Base-by-base conservation (phyloP, 495 filamentous ascomycete species). In the Talaromyces trachyspermus region DNA sequence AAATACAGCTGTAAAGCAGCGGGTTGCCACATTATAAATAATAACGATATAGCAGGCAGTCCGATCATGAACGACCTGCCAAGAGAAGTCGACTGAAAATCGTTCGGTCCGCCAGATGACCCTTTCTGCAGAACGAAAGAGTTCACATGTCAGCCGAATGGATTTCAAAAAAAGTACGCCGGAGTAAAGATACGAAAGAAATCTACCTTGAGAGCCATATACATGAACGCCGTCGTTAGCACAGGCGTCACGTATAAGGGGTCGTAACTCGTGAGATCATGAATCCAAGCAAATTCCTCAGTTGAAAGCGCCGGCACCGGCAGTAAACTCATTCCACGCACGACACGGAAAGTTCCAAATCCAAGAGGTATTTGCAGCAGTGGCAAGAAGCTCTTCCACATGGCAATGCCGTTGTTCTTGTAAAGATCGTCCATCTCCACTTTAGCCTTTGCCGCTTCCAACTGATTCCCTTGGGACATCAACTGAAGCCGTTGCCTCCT, bases 231-330 rank as follows among this genome's bases (percentile, higher is more conserved):
- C 2, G 74, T 69, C 2, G 77, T 69, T 1, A 62, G 17, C 5
- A 78, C 19, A 0, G 92, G 92, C n/a, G 97, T 60, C 27, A 91
- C 64, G 49, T 69, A 86, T 39, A 68, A 78, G 0, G 94, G 90
- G 62, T 99, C 92, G 1, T 76, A 45, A 9, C 85, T 59, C 1
- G 90, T 85, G 46, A 99, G 65, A 56, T 99, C 84, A 4, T 64
- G 64, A 52, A 97, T 77, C 94, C 94, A 97, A 10, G 75, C 62
- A 5, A 80, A 48, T 2, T 86, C 81, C 24, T 85, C 89, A 7
- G 63, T 65, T 46, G 84, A 72, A 46, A 97, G 51, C 1, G 77
- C 85, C 0, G 90, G 89, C 5, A 95, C 86, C 1, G 92, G 91
- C 20, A 98, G 59, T 14, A 61, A 51, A 2, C 81, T 59, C 89